Base-by-base conservation (phyloP, 768 basidiomycete species). In the Pisolithus microcarpus region DNA sequence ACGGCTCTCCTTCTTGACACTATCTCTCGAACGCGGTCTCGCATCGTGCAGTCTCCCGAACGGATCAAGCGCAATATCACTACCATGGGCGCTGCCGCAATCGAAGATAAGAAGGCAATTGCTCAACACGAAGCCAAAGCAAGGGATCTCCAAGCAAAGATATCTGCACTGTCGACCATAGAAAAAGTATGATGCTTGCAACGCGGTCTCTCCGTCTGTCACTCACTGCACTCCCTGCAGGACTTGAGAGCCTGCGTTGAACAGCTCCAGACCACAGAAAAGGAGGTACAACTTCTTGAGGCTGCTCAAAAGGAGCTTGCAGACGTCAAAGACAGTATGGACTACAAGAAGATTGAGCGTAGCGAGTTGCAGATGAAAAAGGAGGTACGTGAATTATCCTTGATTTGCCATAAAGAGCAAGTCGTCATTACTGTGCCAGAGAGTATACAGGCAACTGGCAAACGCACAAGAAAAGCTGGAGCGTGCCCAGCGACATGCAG, bases 11-110 rank as follows among this genome's bases (percentile, higher is more conserved):
- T 83, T 21, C 70, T 76, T 38, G 84, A 87, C 51, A 72, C 75
- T 42, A 82, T 89, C 55, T 68, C 71, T 11, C 79, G 84, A 39
- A 82, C 82, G 0, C 76, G 81, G 46, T 72, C 81, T 26, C 81
- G 91, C 24, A 85, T 96, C 55, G 91, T 96, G 3, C 89, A 92
- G 64, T 92, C 90, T 0, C 93, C 93, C 0, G 93, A 95, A 43
- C 79, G 92, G 42, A 86, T 95, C 57, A 87, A 85, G 62, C 80
- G 84, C 46, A 87, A 81, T 39, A 95, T 95, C 58, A 68, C 76
- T 10, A 73, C 79, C n/a, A 91, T 95, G 86, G 76, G 79, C 3
- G 62, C 70, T 6, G 81, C 78, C 0, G 80, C 81, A 1, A 65
- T 77, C 16, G 84, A 86, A 49, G 90, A 94, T 57, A 88, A 88